These are phyloP conservation scores for Nasturtium officinale DNA, from an alignment of 345 rosid species.

Conservation along the genomic window DNA sequence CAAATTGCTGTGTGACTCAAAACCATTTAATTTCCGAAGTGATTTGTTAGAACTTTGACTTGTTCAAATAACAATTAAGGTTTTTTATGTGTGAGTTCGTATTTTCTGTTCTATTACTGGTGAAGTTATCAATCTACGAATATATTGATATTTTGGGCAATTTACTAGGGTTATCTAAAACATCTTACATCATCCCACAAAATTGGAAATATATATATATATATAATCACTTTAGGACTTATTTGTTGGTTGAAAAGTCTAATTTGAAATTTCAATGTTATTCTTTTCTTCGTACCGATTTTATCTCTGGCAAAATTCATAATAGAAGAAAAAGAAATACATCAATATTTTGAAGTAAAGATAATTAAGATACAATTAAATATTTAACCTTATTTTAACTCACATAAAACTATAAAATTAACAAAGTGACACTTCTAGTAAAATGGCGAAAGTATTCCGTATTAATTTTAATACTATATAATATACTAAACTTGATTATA, in stretches of 20 bases:
- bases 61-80: too few relatives aligned
- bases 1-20: neutral
- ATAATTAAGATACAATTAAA: neutral
- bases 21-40: neutral
- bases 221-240: neutral
- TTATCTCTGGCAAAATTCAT: neutral
- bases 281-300: neutral
- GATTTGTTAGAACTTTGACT: too few relatives aligned
- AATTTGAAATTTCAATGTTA: neutral
- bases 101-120: neutral
- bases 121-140: neutral
- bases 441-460: neutral
- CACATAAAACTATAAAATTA: neutral
- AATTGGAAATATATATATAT: neutral
- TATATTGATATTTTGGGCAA: neutral
- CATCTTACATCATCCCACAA: constrained; percentile 17
- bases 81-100: neutral
- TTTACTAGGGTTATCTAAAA: neutral
- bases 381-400: neutral
- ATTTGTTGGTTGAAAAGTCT: neutral
- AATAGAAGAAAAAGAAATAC: neutral
- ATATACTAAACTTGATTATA: neutral
- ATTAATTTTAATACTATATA: neutral
- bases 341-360: neutral
- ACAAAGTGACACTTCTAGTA: neutral